Conservation (phyloP, 2,329 filamentous ascomycete genomes). For the Epichloe elymi region DNA sequence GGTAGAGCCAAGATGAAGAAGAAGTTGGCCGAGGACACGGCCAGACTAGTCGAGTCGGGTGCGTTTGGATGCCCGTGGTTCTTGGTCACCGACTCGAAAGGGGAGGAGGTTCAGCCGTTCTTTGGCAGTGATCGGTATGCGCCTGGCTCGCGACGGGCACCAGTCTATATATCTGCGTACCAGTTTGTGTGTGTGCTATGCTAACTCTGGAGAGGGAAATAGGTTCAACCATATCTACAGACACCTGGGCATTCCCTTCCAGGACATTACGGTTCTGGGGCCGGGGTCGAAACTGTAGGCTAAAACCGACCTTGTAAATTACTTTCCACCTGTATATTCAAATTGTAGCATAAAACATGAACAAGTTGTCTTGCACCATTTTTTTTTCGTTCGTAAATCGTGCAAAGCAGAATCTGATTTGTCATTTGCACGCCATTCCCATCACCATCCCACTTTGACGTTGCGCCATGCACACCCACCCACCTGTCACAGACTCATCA, state of each 20-base stretch:
- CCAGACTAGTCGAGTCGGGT: constrained; percentile 47
- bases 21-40: constrained; percentile 41
- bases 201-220: neutral
- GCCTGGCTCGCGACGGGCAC: too few species aligned
- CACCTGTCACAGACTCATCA: too few species aligned
- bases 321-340: too few species aligned
- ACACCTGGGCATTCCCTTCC: constrained; percentile 48
- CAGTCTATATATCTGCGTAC: constrained; percentile 7
- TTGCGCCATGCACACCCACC: too few species aligned
- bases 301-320: neutral
- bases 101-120: constrained; percentile 50
- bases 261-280: constrained; percentile 30
- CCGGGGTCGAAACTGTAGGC: constrained; percentile 23
- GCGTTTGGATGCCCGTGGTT: constrained; percentile 72
- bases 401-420: too few species aligned
- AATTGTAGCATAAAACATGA: too few species aligned
- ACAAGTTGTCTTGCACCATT: too few species aligned
- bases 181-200: neutral
- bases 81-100: constrained; percentile 47
- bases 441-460: too few species aligned
- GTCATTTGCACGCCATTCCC: too few species aligned
- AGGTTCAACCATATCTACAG: constrained; percentile 58
- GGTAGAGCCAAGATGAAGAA: constrained; percentile 34
- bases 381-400: too few species aligned
- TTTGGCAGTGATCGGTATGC: constrained; percentile 59